phyloP scores from a whole-genome alignment of 352 stramenopile genomes.

The Phytophthora hybrid region DNA sequence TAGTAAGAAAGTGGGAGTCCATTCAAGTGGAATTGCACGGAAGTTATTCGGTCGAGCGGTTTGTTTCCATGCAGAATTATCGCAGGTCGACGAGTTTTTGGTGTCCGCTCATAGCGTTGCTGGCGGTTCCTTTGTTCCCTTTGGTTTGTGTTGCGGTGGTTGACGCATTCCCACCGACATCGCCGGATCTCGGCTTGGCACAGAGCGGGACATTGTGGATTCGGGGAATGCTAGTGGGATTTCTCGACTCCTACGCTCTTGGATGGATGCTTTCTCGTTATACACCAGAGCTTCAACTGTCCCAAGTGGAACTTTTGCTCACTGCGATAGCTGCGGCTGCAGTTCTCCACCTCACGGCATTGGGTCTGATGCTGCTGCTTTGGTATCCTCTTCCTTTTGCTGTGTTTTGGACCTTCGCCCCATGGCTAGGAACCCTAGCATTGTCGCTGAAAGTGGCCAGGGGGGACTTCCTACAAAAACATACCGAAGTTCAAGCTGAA shows the following conservation, averaged over 20 bases:
- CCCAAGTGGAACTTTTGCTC: not conserved
- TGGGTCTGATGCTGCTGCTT: conserved; percentile 18
- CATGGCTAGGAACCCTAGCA: conserved; percentile 19
- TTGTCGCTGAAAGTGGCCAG: conserved; percentile 19
- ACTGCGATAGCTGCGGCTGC: conserved; percentile 3
- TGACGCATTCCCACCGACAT: conserved; percentile 21
- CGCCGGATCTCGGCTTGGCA: conserved; percentile 26
- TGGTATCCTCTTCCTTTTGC: conserved; percentile 30
- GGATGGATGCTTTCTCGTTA: conserved; percentile 23
- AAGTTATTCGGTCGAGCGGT: conserved; percentile 24
- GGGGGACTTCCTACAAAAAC: conserved; percentile 18
- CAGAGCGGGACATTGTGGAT: conserved; percentile 18
- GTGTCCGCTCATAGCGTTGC: conserved; percentile 8
- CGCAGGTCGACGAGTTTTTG: conserved; percentile 17
- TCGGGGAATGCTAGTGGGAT: conserved; percentile 3
- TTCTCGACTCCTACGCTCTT: conserved; percentile 18
- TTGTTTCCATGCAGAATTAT: conserved; percentile 20
- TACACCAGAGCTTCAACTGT: conserved; percentile 21
- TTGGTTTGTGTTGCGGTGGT: conserved; percentile 24
- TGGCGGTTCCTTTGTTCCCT: conserved; percentile 8
- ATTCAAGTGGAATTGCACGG: conserved; percentile 32
- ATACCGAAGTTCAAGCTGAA: conserved; percentile 12
- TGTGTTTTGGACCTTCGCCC: conserved; percentile 18
- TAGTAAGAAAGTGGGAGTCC: conserved; percentile 27
- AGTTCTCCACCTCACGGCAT: not conserved